Evolutionary conservation across 345 rosid species (phyloP).

Genomic region (Populus davidiana): DNA sequence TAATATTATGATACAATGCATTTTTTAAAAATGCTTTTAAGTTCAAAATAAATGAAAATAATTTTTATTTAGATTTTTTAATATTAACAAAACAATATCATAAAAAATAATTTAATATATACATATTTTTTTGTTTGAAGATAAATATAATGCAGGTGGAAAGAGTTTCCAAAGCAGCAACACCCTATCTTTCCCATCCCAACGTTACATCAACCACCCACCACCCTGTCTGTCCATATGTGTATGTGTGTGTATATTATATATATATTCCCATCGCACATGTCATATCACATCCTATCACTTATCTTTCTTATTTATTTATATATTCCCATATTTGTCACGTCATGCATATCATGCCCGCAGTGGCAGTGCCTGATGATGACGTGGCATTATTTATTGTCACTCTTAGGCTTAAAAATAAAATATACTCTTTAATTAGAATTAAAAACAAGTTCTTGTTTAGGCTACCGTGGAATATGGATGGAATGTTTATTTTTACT

Average conservation of each 20-base stretch:
- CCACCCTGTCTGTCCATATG: background rate
- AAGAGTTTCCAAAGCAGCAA: background rate
- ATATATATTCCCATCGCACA: slow-evolving; percentile 3
- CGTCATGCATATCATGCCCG: background rate
- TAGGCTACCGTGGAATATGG: background rate
- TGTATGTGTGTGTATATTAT: too few relatives aligned
- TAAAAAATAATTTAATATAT: too few relatives aligned
- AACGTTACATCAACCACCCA: slow-evolving; percentile 33
- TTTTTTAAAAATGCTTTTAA: too few relatives aligned
- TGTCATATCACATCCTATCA: slow-evolving; percentile 23
- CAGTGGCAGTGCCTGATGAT: background rate
- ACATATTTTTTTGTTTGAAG: too few relatives aligned
- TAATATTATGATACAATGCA: accelerated
- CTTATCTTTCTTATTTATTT: background rate
- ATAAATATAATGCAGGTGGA: too few relatives aligned
- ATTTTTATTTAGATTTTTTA: too few relatives aligned
- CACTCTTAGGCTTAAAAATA: background rate
- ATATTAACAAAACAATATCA: too few relatives aligned
- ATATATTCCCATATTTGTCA: background rate
- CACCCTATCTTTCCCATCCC: slow-evolving; percentile 22
- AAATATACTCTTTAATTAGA: too few relatives aligned
- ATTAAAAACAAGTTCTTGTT: background rate
- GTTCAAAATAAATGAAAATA: too few relatives aligned
- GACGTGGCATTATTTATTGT: background rate
- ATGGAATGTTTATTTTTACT: too few relatives aligned